Base-by-base conservation (phyloP, 345 rosid genomes). In the Mallotus nudiflorus region DNA sequence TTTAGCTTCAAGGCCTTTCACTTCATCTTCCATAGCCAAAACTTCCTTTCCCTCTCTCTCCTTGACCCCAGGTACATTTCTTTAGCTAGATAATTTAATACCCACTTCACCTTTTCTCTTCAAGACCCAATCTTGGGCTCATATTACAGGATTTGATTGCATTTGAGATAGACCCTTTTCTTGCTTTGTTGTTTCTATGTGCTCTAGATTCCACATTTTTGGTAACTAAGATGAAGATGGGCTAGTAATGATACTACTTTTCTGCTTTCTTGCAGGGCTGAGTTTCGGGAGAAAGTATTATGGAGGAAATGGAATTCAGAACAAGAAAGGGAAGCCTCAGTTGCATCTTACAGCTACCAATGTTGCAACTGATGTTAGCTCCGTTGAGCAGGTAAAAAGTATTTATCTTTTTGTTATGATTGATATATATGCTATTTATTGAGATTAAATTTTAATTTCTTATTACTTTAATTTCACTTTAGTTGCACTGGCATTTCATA, bases 341-440 rank as follows among this genome's bases (percentile, higher is more conserved):
- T 82, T 83, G 66, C 89, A 80, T 60, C 22, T 85, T 75, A 78
- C 88, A 0, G 89, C 86, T 63, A 69, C 84, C 73, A 89, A 85
- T 82, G 97, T 91, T 16, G 95, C 97, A 9, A 87, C 93, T 14
- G 96, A 84, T 4, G 78, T 91, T 72, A 82, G 85, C 84, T 74
- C 97, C 42, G 83, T 82, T 67, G 88, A 81, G 68, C 84, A 84
- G 96, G 98, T 94, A 71, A 13, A 6, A 10, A 65, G 50, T n/a
- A n/a, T 46, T 20, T 59, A 8, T n/a, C 61, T 25, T 49, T 58
- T 5, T 52, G 54, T 37, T 11, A 2, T 58, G 65, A 40, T 58
- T n/a, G 51, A 54, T 10, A 5, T 7, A 40, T 37, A 24, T 62
- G n/a, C 31, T n/a, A n/a, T n/a, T 18, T 60, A 3, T 44, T 31